A percentile compares a stretch with the other conserved stretches of the same genome.
phyloP scores from a whole-genome alignment of 2,329 filamentous ascomycete genomes.

The Aureobasidium lini region DNA sequence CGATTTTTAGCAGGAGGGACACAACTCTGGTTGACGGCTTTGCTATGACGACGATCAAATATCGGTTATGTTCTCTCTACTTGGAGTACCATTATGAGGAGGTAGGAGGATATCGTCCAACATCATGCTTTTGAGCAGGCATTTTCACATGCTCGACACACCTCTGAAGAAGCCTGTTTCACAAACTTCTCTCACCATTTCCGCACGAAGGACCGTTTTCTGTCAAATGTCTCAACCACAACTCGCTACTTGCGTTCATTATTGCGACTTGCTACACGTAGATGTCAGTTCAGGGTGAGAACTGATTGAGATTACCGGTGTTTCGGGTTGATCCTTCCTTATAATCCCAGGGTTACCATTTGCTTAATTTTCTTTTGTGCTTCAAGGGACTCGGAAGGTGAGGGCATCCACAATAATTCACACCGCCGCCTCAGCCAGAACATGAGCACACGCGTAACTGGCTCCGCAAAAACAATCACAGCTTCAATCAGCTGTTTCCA shows the following conservation, averaged over 20 bases:
- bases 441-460: background rate
- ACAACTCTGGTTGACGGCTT: background rate
- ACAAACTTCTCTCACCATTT: background rate
- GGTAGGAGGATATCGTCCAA: background rate
- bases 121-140: background rate
- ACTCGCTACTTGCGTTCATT: background rate
- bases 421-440: background rate
- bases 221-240: background rate
- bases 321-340: background rate
- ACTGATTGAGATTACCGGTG: background rate
- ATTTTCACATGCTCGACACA: background rate
- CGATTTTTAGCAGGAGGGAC: slow-evolving; percentile 1
- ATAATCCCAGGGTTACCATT: background rate
- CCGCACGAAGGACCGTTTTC: background rate
- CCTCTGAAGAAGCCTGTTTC: background rate
- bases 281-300: background rate
- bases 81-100: background rate
- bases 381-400: background rate
- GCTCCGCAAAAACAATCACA: background rate
- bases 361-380: background rate
- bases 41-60: slow-evolving; percentile 7
- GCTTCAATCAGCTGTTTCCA: background rate
- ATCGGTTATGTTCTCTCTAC: background rate
- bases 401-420: background rate
- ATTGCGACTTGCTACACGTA: background rate